Evolutionary conservation across 1,284 basidiomycete genomes (phyloP).

Genomic region (Anthracocystis panici-leucophaei): DNA sequence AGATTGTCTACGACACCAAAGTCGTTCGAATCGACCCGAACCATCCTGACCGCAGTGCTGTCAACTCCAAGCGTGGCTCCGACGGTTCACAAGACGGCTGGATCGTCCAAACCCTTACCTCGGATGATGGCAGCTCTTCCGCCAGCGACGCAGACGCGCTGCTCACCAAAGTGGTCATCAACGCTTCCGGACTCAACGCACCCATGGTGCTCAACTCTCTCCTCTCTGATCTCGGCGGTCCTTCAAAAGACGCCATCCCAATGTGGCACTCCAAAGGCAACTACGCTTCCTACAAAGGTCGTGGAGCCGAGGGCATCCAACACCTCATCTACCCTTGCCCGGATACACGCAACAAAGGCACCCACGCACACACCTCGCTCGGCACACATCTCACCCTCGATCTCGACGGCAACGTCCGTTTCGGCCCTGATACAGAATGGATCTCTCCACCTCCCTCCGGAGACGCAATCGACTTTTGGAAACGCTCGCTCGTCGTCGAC

Average conservation of each 20-base stretch:
- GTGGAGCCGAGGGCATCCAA: constrained; percentile 45
- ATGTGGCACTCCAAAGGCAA: constrained; percentile 67
- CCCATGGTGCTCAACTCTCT: constrained; percentile 64
- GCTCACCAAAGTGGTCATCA: constrained; percentile 86
- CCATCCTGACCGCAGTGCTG: constrained; percentile 18
- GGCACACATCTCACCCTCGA: constrained; percentile 74
- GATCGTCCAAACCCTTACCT: constrained; percentile 73
- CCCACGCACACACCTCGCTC: constrained; percentile 63
- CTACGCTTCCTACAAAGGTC: constrained; percentile 65
- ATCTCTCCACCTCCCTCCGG: constrained; percentile 71
- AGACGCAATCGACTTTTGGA: constrained; percentile 58
- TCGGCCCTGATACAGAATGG: constrained; percentile 95
- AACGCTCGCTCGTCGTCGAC: constrained; percentile 38
- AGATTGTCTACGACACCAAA: constrained; percentile 83
- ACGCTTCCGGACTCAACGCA: constrained; percentile 83
- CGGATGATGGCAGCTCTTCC: constrained; percentile 35
- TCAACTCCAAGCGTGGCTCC: constrained; percentile 44
- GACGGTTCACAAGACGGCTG: constrained; percentile 71
- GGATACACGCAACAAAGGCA: constrained; percentile 46
- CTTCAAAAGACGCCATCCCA: constrained; percentile 35
- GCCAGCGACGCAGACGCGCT: constrained; percentile 75
- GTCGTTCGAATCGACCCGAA: constrained; percentile 89
- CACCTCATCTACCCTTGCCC: constrained; percentile 67
- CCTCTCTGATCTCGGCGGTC: constrained; percentile 22
- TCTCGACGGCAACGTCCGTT: constrained; percentile 85